Evolutionary conservation across 768 basidiomycete genomes (phyloP).

Genomic region (Crassisporium funariophilum): DNA sequence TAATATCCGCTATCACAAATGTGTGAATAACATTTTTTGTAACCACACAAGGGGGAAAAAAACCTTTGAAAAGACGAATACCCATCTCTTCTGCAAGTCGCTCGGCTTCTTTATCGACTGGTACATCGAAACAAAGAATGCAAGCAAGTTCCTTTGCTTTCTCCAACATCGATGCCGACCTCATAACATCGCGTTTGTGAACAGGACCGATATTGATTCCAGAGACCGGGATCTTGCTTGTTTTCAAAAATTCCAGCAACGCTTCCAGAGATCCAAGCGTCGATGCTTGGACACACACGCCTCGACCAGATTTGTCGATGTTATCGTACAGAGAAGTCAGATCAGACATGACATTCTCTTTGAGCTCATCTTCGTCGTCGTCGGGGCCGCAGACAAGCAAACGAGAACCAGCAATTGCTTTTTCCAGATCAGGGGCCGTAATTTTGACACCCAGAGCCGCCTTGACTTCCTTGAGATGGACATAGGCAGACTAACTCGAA

Average conservation of each 20-base stretch:
- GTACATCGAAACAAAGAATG: constrained; percentile 95
- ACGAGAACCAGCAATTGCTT: constrained; percentile 96
- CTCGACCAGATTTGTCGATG: constrained; percentile 93
- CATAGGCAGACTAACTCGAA: constrained; percentile 77
- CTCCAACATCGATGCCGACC: constrained; percentile 91
- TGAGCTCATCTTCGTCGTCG: constrained; percentile 94
- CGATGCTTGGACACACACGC: constrained; percentile 96
- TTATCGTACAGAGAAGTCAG: constrained; percentile 84
- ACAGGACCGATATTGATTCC: constrained; percentile 98
- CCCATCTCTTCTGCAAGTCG: constrained; percentile 92
- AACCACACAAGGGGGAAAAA: not conserved
- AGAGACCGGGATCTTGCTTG: constrained; percentile 95
- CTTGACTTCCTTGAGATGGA: constrained; percentile 97
- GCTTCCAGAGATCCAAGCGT: constrained; percentile 98
- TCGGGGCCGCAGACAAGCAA: constrained; percentile 92
- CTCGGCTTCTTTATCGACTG: constrained; percentile 92
- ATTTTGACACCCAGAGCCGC: constrained; percentile 97
- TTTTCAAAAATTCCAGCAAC: constrained; percentile 91
- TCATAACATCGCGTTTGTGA: constrained; percentile 93
- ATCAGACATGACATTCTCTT: constrained; percentile 96
- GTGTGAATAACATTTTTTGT: constrained; percentile 9
- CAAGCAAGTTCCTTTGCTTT: constrained; percentile 94
- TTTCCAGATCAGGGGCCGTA: constrained; percentile 92
- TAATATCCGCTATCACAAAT: constrained; percentile 80
- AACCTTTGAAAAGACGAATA: constrained; percentile 92